Base-by-base conservation (phyloP, 139 green algal species). In the Medakamo hakoo region DNA sequence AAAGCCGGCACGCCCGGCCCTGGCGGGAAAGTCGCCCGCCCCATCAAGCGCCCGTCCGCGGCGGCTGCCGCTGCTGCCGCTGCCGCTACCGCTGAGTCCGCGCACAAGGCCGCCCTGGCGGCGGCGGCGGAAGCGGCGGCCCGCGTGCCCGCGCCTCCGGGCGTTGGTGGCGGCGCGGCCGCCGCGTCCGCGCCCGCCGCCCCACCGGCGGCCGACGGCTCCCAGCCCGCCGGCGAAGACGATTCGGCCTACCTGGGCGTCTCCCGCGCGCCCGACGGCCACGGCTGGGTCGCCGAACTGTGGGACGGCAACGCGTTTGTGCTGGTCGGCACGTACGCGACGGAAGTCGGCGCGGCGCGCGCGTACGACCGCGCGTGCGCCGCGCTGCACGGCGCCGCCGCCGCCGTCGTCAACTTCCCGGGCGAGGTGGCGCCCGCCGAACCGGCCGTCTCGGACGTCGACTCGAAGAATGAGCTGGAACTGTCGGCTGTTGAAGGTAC, bases 261-360 rank as follows among this genome's bases (percentile, higher is more conserved):
- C 24, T 59, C 30, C 59, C 69, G 68, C 62, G 27, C 25, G n/a
- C 5, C 25, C 1, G 25, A 4, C 3, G 26, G n/a, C 3, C 14
- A 4, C 23, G 31, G n/a, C 16, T 74, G 68, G 68, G 18, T 65
- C 30, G 59, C 68, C 0, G 57, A 74, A 57, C 22, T 74, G 0
- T 70, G 63, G 63, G 32, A 69, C 21, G 68, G 68, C 31, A 29
- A 31, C 4, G 27, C 5, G 3, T 60, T 60, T 21, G n/a, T 28
- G 31, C 62, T 60, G 70, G 70, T 88, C 48, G 81, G 81, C 55
- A 79, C 65, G 5, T 85, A 79, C 27, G 70, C 77, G 30, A 75
- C 49, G n/a, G 80, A 80, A 27, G 75, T 73, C 28, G 68, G 73
- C 27, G 81, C 80, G 9, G 81, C 81, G 19, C 64, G 71, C 2